Evolutionary conservation across 768 basidiomycete genomes (phyloP).

Genomic region (Mrakia gelida): DNA sequence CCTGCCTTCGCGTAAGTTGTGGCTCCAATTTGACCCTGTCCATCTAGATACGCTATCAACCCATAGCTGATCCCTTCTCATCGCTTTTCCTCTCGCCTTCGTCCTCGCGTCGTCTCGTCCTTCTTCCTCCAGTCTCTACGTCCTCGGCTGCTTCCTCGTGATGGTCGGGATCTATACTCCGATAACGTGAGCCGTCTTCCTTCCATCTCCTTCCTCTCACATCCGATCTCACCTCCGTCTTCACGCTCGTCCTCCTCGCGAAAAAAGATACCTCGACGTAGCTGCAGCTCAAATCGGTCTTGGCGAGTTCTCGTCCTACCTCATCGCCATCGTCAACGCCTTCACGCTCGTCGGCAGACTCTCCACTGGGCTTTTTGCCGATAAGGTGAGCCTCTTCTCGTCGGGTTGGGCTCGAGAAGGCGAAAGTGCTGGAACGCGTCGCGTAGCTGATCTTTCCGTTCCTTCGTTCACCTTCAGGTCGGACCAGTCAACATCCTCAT

Average conservation of each 20-base stretch:
- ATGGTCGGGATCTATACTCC: conserved; percentile 28
- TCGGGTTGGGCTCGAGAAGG: neutral
- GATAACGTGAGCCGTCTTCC: too few relatives aligned
- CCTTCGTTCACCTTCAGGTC: neutral
- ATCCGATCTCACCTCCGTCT: too few relatives aligned
- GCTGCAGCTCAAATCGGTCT: neutral
- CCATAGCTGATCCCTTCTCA: too few relatives aligned
- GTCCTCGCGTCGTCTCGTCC: neutral
- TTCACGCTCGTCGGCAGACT: conserved; percentile 25
- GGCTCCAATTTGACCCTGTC: too few relatives aligned
- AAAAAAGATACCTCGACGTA: conserved; percentile 26
- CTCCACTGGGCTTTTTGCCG: conserved; percentile 23
- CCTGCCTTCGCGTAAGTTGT: conserved; percentile 10
- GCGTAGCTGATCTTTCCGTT: neutral
- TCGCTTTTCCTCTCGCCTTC: neutral
- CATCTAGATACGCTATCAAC: too few relatives aligned
- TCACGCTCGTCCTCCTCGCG: neutral
- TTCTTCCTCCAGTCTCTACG: neutral
- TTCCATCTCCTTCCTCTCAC: too few relatives aligned
- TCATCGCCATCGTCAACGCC: conserved; percentile 30
- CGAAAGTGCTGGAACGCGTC: neutral
- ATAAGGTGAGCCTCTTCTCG: neutral
- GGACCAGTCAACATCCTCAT: conserved; percentile 30
- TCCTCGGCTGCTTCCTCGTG: conserved; percentile 24
- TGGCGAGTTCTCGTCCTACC: conserved; percentile 17